Evolutionary conservation across 1,284 basidiomycete genomes (phyloP), one percentile per base, ranked within the genome.

Genomic region (Ceratobasidium sp.): DNA sequence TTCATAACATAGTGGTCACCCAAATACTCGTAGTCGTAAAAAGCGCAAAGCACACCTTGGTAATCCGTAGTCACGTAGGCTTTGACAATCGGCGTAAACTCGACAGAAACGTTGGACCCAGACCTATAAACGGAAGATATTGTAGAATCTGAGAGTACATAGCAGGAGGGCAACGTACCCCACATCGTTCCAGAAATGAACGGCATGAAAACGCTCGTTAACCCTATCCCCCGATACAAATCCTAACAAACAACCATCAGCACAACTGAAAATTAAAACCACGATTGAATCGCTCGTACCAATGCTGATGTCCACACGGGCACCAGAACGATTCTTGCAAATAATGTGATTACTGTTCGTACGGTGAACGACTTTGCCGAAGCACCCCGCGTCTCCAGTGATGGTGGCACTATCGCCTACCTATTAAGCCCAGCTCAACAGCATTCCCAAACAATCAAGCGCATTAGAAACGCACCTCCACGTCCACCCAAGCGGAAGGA

Each of bases 401-500:
- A 70, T 70, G 27, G 30, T 57, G 35, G 50, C 52, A 35, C 57
- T 35, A 38, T 70, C 68, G 3, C 68, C 68, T 4, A 44, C 33
- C 66, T 68, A 27, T 7, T 23, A 1, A 18, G n/a, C 6, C 48
- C 5, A 64, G 20, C 38, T 16, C 41, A 4, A 5, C 8, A 18
- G 33, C 6, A n/a, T 23, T 44, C n/a, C 10, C 38, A 41, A 41
- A 6, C 3, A 3, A 16, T 20, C 41, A 18, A 16, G 10, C 3
- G n/a, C 12, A 23, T 23, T 12, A 3, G 2, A n/a, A 67, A 30
- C 44, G 0, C 46, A 67, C 65, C 65, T 67, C n/a, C 1, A 67
- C 65, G 10, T 70, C 68, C 23, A 55, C 52, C 68, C 68, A 70
- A 41, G 68, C 68, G 41, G 52, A 50, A 3, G 68, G 54, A 20